Conservation (phyloP, 179 eudicot species). For the Spinacia oleracea region DNA sequence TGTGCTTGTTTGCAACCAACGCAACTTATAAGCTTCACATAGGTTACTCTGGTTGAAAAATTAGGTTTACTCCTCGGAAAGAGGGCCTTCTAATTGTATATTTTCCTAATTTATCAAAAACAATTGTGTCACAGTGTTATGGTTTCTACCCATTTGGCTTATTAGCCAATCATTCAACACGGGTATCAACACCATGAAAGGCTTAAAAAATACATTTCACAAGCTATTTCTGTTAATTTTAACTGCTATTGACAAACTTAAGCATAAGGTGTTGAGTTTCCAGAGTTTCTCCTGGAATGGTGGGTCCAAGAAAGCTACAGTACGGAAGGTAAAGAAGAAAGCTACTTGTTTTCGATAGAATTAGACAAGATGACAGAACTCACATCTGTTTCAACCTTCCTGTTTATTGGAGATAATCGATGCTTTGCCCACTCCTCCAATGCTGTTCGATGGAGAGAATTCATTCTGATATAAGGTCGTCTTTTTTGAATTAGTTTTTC, state of each 20-base stretch:
- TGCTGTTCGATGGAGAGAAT: slow-evolving; percentile 67
- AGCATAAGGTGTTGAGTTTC: neutral
- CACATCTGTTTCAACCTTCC: slow-evolving; percentile 23
- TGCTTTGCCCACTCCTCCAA: slow-evolving; percentile 87
- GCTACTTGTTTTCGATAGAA: slow-evolving; percentile 28
- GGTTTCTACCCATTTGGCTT: no score
- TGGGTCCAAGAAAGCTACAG: neutral
- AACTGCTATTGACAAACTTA: slow-evolving; percentile 2
- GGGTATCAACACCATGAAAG: no score
- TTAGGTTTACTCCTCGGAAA: no score
- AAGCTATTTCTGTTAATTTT: neutral
- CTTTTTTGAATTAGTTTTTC: slow-evolving; percentile 61
- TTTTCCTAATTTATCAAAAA: no score
- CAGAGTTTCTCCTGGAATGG: neutral
- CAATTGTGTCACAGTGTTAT: no score
- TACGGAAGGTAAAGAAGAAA: no score
- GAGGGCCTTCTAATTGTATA: no score
- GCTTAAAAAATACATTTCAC: neutral
- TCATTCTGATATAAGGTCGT: slow-evolving; percentile 75
- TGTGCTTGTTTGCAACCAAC: no score
- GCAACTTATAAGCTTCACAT: no score
- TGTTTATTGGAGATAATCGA: slow-evolving; percentile 57
- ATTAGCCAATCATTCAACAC: no score
- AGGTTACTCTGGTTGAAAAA: no score
- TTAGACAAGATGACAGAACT: slow-evolving; percentile 37